Evolutionary conservation across 495 filamentous ascomycete genomes (phyloP).

Genomic region (Aspergillus carlsbadensis): DNA sequence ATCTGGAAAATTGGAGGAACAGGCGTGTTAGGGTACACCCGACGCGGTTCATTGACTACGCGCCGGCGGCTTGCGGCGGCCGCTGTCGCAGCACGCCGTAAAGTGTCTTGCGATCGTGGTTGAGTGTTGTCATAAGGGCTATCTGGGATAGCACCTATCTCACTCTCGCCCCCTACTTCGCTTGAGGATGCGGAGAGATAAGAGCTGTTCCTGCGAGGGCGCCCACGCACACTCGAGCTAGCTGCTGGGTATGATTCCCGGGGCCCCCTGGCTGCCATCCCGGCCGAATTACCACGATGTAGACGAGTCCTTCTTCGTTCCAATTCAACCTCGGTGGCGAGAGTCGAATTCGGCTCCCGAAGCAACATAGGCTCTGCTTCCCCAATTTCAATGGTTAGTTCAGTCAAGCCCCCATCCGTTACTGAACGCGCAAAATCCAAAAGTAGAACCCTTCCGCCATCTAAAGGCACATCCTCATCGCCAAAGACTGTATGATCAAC

Average conservation of each 20-base stretch:
- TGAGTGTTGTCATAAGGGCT: slow-evolving; percentile 74
- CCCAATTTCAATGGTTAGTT: slow-evolving; percentile 73
- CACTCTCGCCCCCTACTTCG: slow-evolving; percentile 15
- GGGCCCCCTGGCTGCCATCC: slow-evolving; percentile 17
- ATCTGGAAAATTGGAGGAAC: slow-evolving; percentile 36
- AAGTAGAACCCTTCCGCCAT: slow-evolving; percentile 75
- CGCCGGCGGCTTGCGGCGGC: slow-evolving; percentile 67
- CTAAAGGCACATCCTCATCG: slow-evolving; percentile 76
- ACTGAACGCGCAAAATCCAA: slow-evolving; percentile 70
- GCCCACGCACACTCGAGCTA: slow-evolving; percentile 12
- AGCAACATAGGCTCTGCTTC: slow-evolving; percentile 65
- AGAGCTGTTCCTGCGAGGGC: slow-evolving; percentile 28
- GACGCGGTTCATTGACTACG: slow-evolving; percentile 43
- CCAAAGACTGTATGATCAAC: slow-evolving; percentile 60
- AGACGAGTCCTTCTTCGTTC: slow-evolving; percentile 67
- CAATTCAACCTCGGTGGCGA: slow-evolving; percentile 80
- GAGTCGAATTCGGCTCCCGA: slow-evolving; percentile 71
- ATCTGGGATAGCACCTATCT: slow-evolving; percentile 27
- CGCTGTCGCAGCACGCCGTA: slow-evolving; percentile 77
- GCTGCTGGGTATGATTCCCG: slow-evolving; percentile 26
- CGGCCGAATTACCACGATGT: slow-evolving; percentile 30
- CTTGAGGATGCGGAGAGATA: slow-evolving; percentile 22
- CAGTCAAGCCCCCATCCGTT: slow-evolving; percentile 51
- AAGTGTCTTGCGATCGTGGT: slow-evolving; percentile 71
- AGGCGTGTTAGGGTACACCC: slow-evolving; percentile 14